These are phyloP conservation scores for Zea luxurians DNA, from an alignment of 176 grass and related monocot genomes.

Conservation along the genomic window DNA sequence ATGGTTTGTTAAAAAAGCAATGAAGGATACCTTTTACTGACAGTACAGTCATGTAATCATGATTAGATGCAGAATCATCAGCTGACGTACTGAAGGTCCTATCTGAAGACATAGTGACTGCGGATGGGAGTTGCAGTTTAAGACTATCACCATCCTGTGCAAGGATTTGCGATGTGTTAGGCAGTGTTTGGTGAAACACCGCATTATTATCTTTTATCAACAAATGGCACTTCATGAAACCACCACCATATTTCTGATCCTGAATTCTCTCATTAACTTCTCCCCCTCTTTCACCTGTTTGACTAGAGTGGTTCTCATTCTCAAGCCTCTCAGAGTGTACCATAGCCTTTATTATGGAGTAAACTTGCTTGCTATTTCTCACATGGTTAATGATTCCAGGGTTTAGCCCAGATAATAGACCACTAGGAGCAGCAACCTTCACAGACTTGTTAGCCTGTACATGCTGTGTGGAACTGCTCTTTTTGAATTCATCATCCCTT, in stretches of 20 bases:
- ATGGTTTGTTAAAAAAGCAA: conserved; percentile 8
- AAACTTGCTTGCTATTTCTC: conserved; percentile 96
- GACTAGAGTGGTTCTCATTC: conserved; percentile 40
- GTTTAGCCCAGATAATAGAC: conserved; percentile 85
- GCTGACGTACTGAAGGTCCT: conserved; percentile 56
- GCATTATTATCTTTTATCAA: conserved; percentile 36
- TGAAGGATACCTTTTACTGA: conserved; percentile 70
- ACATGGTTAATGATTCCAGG: conserved; percentile 99
- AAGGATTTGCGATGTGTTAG: conserved; percentile 35
- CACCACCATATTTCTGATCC: conserved; percentile 36
- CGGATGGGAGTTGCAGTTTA: conserved; percentile 67
- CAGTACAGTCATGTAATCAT: conserved; percentile 60
- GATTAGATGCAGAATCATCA: conserved; percentile 58
- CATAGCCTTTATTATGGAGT: conserved; percentile 95
- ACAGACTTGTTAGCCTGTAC: conserved; percentile 60
- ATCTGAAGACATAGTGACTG: conserved; percentile 38
- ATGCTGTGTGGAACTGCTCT: conserved; percentile 41
- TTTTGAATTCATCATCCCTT: conserved; percentile 59
- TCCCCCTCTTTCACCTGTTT: conserved; percentile 43
- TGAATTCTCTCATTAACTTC: conserved; percentile 37
- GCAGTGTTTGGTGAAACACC: conserved; percentile 37
- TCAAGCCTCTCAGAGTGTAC: conserved; percentile 72
- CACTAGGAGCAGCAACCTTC: conserved; percentile 90
- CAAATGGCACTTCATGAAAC: conserved; percentile 42
- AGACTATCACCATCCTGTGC: conserved; percentile 40